Base-by-base conservation (phyloP, 305 asterid genomes). In the Rubia balearica region DNA sequence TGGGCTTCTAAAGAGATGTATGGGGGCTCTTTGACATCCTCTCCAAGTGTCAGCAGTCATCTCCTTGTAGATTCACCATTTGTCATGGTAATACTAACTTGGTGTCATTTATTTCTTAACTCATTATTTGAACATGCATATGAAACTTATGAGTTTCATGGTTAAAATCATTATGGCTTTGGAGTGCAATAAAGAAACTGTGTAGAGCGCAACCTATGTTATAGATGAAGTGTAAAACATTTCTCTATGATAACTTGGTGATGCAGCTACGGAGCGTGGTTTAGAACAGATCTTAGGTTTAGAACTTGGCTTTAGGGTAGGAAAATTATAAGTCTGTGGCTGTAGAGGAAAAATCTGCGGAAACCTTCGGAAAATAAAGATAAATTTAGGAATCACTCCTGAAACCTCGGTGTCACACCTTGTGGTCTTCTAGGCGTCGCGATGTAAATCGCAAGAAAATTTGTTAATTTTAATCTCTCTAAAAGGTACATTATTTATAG, bases 1-100 rank as follows among this genome's bases (percentile, higher is more conserved):
- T 93, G 98, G 98, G 98, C 96, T 78, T 93, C 98, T 42, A 93
- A 91, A 83, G 98, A 93, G 83, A 93, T 91, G 98, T 93, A 93
- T 79, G 83, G 81, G 72, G 98, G 96, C 71, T 73, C 78, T 49
- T 78, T 93, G 79, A 76, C 82, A 76, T 93, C 98, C 65, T 85
- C 96, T 69, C 73, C 92, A 63, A 68, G 75, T 49, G 97, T 93
- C 72, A 73, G 89, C 79, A 86, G 89, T 81, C 98, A 93, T 83
- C 90, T 93, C 73, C 96, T 93, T 71, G 85, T 90, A 7, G 97
- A 91, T 87, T 91, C 96, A 75, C 97, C 97, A 41, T 83, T 81
- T 84, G 94, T 93, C 79, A 87, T 83, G 98, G 98, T 93, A 89
- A 67, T 63, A 36, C 36, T 11, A 48, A 21, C 57, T 49, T 74